Percentiles rank a stretch among this genome's conserved stretches.
Conservation (phyloP, 495 filamentous ascomycete species). For the Diplogelasinospora grovesii region DNA sequence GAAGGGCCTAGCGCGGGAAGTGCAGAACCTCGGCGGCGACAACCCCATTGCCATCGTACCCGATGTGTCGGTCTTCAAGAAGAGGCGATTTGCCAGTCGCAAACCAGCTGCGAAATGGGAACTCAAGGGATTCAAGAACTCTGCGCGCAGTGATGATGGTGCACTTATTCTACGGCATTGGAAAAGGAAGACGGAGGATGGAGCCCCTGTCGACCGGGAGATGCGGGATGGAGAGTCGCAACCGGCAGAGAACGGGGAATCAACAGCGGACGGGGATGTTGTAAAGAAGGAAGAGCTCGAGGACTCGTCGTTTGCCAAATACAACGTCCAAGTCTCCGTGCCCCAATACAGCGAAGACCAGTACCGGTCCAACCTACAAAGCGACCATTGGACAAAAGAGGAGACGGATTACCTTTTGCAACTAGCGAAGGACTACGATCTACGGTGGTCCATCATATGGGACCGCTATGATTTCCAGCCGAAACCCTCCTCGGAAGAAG, state of each 20-base stretch:
- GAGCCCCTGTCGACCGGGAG: conserved; percentile 7
- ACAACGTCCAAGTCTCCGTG: conserved; percentile 67
- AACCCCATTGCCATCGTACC: conserved; percentile 44
- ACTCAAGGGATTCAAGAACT: conserved; percentile 48
- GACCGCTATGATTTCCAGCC: conserved; percentile 83
- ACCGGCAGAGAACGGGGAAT: conserved; percentile 7
- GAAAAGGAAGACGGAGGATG: conserved; percentile 41
- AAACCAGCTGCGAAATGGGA: conserved; percentile 60
- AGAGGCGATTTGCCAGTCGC: conserved; percentile 40
- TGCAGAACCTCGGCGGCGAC: conserved; percentile 51
- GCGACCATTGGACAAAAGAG: conserved; percentile 74
- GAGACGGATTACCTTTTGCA: conserved; percentile 88
- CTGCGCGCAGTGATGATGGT: conserved; percentile 38
- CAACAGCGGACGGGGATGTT: conserved; percentile 8
- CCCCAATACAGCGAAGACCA: conserved; percentile 80
- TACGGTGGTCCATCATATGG: conserved; percentile 86
- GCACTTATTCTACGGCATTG: conserved; percentile 62
- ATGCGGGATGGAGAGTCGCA: conserved; percentile 13
- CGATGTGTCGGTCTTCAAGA: conserved; percentile 40
- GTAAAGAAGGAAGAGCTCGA: conserved; percentile 28
- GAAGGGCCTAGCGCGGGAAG: conserved; percentile 51
- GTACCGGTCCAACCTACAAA: conserved; percentile 69
- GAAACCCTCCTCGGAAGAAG: conserved; percentile 24
- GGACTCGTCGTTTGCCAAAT: conserved; percentile 64
- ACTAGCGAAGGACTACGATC: conserved; percentile 65